phyloP scores from a whole-genome alignment of 805 yeast genomes.

The Blastobotrys robertii region DNA sequence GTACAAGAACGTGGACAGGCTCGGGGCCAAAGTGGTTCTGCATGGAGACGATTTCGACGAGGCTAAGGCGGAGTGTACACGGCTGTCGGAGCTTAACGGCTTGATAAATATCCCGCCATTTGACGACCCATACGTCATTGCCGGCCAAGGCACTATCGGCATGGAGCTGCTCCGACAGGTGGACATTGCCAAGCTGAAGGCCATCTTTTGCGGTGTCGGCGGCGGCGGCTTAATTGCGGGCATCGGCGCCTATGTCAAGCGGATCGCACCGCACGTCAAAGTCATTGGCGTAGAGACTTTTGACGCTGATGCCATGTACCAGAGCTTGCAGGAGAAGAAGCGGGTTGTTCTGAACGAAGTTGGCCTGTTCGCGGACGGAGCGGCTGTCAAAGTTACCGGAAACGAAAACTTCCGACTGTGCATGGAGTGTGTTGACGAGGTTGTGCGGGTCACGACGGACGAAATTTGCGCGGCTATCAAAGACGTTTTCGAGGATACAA shows the following conservation, averaged over 20 bases:
- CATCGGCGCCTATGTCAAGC: slow-evolving; percentile 77
- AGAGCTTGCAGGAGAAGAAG: slow-evolving; percentile 48
- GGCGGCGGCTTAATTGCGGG: slow-evolving; percentile 98
- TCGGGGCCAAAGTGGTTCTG: slow-evolving; percentile 90
- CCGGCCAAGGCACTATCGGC: slow-evolving; percentile 98
- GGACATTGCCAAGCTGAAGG: slow-evolving; percentile 62
- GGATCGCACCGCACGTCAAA: slow-evolving; percentile 96
- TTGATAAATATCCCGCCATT: slow-evolving; percentile 94
- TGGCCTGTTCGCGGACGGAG: slow-evolving; percentile 98
- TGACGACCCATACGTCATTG: slow-evolving; percentile 95
- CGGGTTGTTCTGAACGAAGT: slow-evolving; percentile 56
- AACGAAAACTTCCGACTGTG: slow-evolving; percentile 84
- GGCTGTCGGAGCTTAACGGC: slow-evolving; percentile 59
- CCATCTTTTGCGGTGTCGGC: slow-evolving; percentile 89
- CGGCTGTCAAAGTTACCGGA: slow-evolving; percentile 87
- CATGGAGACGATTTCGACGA: slow-evolving; percentile 91
- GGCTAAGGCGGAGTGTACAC: slow-evolving; percentile 84
- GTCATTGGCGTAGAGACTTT: slow-evolving; percentile 91
- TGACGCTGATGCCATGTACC: slow-evolving; percentile 89
- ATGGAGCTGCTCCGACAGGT: slow-evolving; percentile 86
- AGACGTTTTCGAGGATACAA: slow-evolving; percentile 91
- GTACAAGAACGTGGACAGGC: slow-evolving; percentile 78
- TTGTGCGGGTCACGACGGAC: slow-evolving; percentile 76
- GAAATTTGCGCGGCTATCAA: slow-evolving; percentile 96
- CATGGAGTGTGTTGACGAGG: slow-evolving; percentile 75